phyloP scores from a whole-genome alignment of 352 stramenopile genomes.

The Phytophthora pluvialis region DNA sequence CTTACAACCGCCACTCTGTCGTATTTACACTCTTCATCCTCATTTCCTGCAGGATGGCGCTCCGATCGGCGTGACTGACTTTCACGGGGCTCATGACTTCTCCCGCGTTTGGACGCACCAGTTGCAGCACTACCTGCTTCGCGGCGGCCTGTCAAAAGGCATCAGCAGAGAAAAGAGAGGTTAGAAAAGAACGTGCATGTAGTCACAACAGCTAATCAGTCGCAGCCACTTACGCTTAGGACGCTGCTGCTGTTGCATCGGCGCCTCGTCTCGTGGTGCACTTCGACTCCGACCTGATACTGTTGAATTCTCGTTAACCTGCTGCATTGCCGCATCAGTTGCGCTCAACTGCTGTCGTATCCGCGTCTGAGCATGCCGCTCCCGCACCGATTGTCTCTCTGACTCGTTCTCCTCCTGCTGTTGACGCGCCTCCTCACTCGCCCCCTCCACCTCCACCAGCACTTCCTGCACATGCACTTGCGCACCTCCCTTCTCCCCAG shows the following conservation, averaged over 20 bases:
- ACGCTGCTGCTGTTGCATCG: conserved; percentile 18
- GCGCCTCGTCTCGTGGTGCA: conserved; percentile 26
- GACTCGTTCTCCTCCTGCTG: conserved; percentile 4
- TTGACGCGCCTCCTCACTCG: neutral
- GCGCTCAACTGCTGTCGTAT: conserved; percentile 38
- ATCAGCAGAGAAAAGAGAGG: neutral
- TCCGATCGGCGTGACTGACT: neutral
- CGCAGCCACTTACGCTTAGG: conserved; percentile 34
- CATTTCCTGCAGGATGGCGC: conserved; percentile 1
- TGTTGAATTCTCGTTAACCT: neutral
- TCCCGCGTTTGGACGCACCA: conserved; percentile 10
- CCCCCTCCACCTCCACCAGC: neutral
- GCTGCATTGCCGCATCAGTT: neutral
- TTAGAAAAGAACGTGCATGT: neutral
- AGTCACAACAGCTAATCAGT: neutral
- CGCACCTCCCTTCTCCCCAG: neutral
- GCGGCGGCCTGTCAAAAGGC: conserved; percentile 20
- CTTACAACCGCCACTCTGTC: conserved; percentile 16
- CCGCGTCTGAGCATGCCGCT: conserved; percentile 47
- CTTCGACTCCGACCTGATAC: conserved; percentile 17
- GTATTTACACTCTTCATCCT: conserved; percentile 25
- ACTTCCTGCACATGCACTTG: conserved; percentile 14
- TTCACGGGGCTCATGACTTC: conserved; percentile 8
- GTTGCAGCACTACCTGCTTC: conserved; percentile 2
- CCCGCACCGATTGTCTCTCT: conserved; percentile 16